These are phyloP conservation scores for Flammula alnicola DNA, from an alignment of 1,284 basidiomycete genomes.

Conservation along the genomic window DNA sequence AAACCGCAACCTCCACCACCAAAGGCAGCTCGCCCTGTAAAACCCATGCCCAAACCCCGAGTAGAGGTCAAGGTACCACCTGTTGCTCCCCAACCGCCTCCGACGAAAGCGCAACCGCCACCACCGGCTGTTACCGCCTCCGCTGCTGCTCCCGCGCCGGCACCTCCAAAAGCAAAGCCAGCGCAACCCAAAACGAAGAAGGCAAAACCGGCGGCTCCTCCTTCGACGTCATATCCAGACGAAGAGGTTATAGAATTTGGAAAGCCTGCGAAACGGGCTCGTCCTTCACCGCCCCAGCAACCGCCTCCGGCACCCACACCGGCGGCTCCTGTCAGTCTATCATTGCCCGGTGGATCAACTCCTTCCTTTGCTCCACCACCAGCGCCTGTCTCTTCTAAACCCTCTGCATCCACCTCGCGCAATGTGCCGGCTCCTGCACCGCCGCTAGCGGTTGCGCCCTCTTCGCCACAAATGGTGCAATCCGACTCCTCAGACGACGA, in stretches of 20 bases:
- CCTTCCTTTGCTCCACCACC: conserved; percentile 37
- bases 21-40: conserved; percentile 29
- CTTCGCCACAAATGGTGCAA: conserved; percentile 6
- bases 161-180: conserved; percentile 23
- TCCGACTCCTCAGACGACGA: conserved; percentile 24
- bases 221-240: conserved; percentile 38
- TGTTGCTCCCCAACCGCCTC: conserved; percentile 14
- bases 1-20: conserved; percentile 30
- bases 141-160: conserved; percentile 23
- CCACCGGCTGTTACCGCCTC: conserved; percentile 13
- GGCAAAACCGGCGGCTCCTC: conserved; percentile 9
- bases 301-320: conserved; percentile 19
- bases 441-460: conserved; percentile 3
- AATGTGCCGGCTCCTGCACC: conserved; percentile 20
- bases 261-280: conserved; percentile 24
- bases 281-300: conserved; percentile 14
- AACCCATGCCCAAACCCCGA: conserved; percentile 29
- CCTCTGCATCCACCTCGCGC: conserved; percentile 9
- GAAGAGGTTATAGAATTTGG: conserved; percentile 42
- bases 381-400: conserved; percentile 17
- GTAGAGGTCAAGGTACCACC: conserved; percentile 24
- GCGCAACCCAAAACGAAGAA: conserved; percentile 24
- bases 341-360: conserved; percentile 47
- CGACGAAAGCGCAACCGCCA: conserved; percentile 20
- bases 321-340: conserved; percentile 32